Base-by-base conservation (phyloP, 2,329 filamentous ascomycete species). In the Monosporascus sp. region DNA sequence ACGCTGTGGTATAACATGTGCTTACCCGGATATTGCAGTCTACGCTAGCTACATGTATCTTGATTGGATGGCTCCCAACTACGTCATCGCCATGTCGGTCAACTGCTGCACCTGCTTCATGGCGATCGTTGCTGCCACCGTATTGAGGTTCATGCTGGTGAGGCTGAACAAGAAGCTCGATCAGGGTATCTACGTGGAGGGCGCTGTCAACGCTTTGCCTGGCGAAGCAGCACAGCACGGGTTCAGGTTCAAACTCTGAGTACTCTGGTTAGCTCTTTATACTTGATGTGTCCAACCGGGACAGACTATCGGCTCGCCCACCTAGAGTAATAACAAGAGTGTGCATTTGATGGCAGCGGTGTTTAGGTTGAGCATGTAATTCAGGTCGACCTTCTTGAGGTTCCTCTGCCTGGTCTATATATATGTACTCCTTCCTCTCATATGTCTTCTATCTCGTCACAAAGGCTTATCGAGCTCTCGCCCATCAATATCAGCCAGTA, bases 31-130 rank as follows among this genome's bases (percentile, higher is more conserved):
- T 35, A 35, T 35, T 35, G 31, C 31, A 46, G 43, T 92, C 58
- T 91, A 87, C 63, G 83, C 84, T 0, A 79, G 75, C 52, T 88
- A 87, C 61, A 80, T 88, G 77, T 89, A 89, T 60, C 79, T 80
- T 17, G 73, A 80, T 55, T 67, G 62, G 37, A 72, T 71, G 48
- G 67, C 60, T 18, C 73, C 74, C 9, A 67, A 64, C 48, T 77
- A 76, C 58, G 67, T 80, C 5, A 72, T 82, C 17, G 85, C 87
- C 4, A 85, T 90, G 72, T 75, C 77, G 6, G 85, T 89, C 49
- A 88, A 89, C 67, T 87, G 84, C 60, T 77, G 75, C 1, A 88
- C 84, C 18, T 79, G 81, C 0, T 77, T 82, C 22, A 65, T 90
- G 45, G 82, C 86, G 1, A 85, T 90, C 45, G 60, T 81, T 25